These are phyloP conservation scores for Hortiboletus campestris DNA, from an alignment of 768 basidiomycete species.

Conservation along the genomic window DNA sequence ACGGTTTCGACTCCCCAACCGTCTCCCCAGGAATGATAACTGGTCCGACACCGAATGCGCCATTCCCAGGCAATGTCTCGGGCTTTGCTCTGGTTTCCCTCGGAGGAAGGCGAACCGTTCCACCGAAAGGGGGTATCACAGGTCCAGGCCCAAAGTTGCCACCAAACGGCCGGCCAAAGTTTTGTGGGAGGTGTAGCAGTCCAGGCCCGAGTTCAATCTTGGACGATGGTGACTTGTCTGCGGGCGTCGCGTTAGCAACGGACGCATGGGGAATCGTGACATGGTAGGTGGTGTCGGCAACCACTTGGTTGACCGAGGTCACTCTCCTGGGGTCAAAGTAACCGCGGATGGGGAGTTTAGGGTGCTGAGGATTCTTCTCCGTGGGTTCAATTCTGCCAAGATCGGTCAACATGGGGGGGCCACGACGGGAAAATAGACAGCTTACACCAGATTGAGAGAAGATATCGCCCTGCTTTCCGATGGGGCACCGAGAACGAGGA, in stretches of 20 bases:
- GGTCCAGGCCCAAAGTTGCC: conserved; percentile 23
- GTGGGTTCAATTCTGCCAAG: conserved; percentile 29
- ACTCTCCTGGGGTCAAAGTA: conserved; percentile 37
- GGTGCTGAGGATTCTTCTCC: conserved; percentile 22
- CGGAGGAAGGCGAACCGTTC: conserved; percentile 19
- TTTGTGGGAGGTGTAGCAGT: conserved; percentile 6
- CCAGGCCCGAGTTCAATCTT: conserved; percentile 25
- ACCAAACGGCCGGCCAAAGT: conserved; percentile 14
- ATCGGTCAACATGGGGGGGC: neutral
- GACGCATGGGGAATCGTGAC: conserved; percentile 22
- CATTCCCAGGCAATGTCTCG: conserved; percentile 26
- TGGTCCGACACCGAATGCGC: conserved; percentile 27
- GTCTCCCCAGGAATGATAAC: conserved; percentile 30
- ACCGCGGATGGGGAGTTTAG: conserved; percentile 19
- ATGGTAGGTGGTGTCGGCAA: conserved; percentile 27
- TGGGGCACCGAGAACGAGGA: conserved; percentile 35
- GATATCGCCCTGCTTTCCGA: conserved; percentile 30
- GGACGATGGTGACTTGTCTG: neutral
- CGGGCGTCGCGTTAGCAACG: conserved; percentile 11
- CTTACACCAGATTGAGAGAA: conserved; percentile 42
- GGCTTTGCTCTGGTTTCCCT: conserved; percentile 21
- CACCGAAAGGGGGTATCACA: conserved; percentile 18
- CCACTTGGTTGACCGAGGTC: conserved; percentile 32
- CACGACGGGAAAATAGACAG: neutral
- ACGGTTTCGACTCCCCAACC: conserved; percentile 15